phyloP scores from a whole-genome alignment of 2,329 filamentous ascomycete species.

The Phialocephala sp. region DNA sequence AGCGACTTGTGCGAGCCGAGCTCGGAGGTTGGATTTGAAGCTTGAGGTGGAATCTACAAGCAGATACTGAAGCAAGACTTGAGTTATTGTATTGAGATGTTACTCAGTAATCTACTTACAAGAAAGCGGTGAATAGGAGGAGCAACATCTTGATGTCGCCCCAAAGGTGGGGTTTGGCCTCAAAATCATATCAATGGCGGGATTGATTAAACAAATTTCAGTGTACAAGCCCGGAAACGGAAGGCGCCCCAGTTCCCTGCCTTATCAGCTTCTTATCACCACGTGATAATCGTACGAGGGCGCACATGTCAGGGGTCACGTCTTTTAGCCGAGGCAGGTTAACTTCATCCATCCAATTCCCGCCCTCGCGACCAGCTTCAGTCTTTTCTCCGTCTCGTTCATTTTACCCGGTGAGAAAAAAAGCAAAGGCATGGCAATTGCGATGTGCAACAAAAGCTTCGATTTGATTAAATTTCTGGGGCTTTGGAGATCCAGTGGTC shows the following conservation, averaged over 20 bases:
- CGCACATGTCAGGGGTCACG: background rate
- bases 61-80: background rate
- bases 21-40: background rate
- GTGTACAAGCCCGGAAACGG: background rate
- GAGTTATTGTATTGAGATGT: background rate
- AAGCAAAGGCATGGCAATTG: conserved; percentile 16
- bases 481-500: background rate
- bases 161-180: background rate
- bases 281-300: background rate
- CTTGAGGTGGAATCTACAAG: background rate
- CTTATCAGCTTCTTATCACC: conserved; percentile 9
- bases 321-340: conserved; percentile 9
- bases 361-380: conserved; percentile 5
- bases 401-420: conserved; percentile 8
- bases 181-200: conserved; percentile 14
- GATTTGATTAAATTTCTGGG: background rate
- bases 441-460: conserved; percentile 21
- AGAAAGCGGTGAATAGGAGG: background rate
- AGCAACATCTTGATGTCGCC: conserved; percentile 1
- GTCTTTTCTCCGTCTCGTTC: background rate
- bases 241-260: background rate
- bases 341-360: background rate
- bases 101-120: background rate
- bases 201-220: too few species aligned
- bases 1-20: background rate